phyloP scores from a whole-genome alignment of 495 filamentous ascomycete genomes.

The Echria macrotheca region DNA sequence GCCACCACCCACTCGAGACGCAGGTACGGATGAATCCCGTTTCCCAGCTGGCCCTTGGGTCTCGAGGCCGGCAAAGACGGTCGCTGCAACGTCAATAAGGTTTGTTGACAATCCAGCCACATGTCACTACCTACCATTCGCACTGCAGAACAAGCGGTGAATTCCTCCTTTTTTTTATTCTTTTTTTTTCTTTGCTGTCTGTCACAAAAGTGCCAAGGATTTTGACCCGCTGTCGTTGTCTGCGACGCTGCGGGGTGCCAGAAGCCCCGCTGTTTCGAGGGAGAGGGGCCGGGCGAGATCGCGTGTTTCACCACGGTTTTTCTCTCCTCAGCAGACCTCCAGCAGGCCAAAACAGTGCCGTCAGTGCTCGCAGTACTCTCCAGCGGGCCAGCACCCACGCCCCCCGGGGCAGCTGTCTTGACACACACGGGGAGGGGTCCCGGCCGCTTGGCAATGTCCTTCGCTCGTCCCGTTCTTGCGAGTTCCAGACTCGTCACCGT shows the following conservation, averaged over 20 bases:
- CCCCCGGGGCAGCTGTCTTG: not conserved
- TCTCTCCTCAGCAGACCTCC: not conserved
- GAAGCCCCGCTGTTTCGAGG: conserved; percentile 2
- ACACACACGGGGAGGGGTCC: not conserved
- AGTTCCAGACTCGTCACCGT: not conserved
- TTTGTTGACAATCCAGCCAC: too few relatives aligned
- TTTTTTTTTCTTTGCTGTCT: too few relatives aligned
- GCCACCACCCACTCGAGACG: too few relatives aligned
- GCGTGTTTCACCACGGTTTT: conserved; percentile 4
- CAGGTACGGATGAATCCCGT: too few relatives aligned
- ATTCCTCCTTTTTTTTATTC: conserved; percentile 1
- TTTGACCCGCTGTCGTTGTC: not conserved
- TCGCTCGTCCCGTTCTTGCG: not conserved
- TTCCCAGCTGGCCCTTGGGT: too few relatives aligned
- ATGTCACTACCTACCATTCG: too few relatives aligned
- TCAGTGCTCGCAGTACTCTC: conserved; percentile 2
- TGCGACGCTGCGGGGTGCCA: not conserved
- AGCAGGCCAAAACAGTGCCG: not conserved
- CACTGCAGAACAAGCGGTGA: too few relatives aligned
- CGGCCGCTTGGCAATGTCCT: not conserved
- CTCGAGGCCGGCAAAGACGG: too few relatives aligned
- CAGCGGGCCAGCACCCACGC: not conserved
- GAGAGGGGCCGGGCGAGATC: not conserved
- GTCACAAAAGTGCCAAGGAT: not conserved
- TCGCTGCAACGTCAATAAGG: too few relatives aligned